These are phyloP conservation scores for Fraxinus ornus DNA, from an alignment of 305 asterid species.

Conservation along the genomic window DNA sequence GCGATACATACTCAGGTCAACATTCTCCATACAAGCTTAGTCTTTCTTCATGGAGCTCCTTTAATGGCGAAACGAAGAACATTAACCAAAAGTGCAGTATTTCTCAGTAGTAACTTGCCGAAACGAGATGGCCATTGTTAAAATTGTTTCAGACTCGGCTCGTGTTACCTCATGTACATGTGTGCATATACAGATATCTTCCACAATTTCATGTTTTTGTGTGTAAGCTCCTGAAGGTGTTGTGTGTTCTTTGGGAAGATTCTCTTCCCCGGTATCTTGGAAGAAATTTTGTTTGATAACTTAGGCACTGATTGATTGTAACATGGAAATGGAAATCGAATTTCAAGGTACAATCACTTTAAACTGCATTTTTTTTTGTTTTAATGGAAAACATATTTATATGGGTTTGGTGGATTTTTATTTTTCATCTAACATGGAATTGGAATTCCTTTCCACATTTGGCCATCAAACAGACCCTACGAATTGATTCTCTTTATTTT, in stretches of 20 bases:
- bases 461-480: not conserved
- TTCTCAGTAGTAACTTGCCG: conserved; percentile 30
- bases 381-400: too few relatives aligned
- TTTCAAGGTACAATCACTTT: too few relatives aligned
- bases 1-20: conserved; percentile 56
- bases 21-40: conserved; percentile 57
- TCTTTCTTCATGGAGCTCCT: conserved; percentile 55
- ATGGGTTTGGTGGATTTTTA: too few relatives aligned
- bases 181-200: conserved; percentile 1
- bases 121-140: not conserved
- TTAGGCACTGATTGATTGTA: too few relatives aligned
- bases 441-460: too few relatives aligned
- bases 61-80: conserved; percentile 38
- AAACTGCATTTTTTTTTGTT: too few relatives aligned
- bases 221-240: conserved; percentile 6
- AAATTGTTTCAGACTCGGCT: not conserved
- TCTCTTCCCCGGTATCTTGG: not conserved
- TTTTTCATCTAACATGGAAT: too few relatives aligned
- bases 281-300: not conserved
- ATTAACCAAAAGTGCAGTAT: conserved; percentile 42
- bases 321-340: too few relatives aligned
- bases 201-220: not conserved
- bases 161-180: not conserved
- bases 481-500: not conserved
- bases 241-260: not conserved